Evolutionary conservation across 331 rosid genomes (phyloP).

Genomic region (Prunus yedoensis): DNA sequence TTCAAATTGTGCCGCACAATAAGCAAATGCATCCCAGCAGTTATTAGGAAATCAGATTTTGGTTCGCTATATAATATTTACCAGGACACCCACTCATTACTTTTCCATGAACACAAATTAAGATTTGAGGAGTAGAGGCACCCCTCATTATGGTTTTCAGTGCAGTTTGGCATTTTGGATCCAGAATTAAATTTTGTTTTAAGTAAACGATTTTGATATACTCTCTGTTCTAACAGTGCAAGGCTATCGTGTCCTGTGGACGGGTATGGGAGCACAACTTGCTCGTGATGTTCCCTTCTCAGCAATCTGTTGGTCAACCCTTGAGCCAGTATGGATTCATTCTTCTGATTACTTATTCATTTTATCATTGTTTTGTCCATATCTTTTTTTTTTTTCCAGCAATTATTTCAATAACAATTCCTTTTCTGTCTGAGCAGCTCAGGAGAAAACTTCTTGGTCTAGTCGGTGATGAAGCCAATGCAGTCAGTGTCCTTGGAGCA

Average conservation of each 20-base stretch:
- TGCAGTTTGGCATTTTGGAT: background rate
- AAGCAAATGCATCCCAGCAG: background rate
- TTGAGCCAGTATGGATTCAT: constrained; percentile 79
- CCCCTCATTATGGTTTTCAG: background rate
- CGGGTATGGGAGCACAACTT: constrained; percentile 99
- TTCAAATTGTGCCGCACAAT: background rate
- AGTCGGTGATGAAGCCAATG: no score
- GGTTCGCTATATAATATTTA: background rate
- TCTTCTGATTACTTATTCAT: no score
- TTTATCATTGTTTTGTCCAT: no score
- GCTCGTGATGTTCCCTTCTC: constrained; percentile 97
- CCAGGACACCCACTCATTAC: background rate
- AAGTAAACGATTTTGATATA: constrained; percentile 8
- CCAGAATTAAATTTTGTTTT: background rate
- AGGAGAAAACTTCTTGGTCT: no score
- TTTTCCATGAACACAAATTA: background rate
- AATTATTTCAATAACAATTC: no score
- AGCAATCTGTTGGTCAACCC: constrained; percentile 98
- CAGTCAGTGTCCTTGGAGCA: no score
- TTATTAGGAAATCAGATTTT: background rate
- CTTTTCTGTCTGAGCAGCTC: no score
- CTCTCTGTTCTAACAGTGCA: constrained; percentile 44
- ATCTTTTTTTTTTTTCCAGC: no score
- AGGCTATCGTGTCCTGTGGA: constrained; percentile 81
- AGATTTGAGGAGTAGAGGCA: background rate